phyloP scores from a whole-genome alignment of 1,284 basidiomycete genomes.

The Entoloma clypeatum region DNA sequence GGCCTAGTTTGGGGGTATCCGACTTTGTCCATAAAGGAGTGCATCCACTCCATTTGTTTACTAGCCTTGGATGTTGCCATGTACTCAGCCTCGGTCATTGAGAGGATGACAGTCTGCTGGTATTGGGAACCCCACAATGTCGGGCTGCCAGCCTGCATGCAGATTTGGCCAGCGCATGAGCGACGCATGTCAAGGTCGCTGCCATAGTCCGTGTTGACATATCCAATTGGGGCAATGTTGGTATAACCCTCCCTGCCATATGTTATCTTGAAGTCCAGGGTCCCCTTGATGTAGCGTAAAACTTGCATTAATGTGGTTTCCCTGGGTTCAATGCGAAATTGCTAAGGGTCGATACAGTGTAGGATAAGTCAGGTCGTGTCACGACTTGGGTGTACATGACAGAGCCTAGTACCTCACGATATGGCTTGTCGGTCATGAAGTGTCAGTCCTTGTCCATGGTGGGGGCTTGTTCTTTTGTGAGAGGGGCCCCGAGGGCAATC shows the following conservation, averaged over 20 bases:
- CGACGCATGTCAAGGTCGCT: neutral
- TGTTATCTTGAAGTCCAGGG: slow-evolving; percentile 23
- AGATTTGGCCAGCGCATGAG: no score
- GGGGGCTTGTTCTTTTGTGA: no score
- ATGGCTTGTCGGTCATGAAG: slow-evolving; percentile 12
- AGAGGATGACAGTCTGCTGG: neutral
- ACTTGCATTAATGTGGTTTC: slow-evolving; percentile 23
- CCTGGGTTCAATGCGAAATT: slow-evolving; percentile 1
- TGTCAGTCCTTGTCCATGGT: slow-evolving; percentile 3
- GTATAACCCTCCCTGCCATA: slow-evolving; percentile 17
- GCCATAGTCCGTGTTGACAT: slow-evolving; percentile 24
- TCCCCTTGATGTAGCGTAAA: slow-evolving; percentile 29
- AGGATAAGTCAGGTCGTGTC: slow-evolving; percentile 1
- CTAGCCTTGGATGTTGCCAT: no score
- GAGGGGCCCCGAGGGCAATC: slow-evolving; percentile 16
- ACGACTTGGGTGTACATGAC: slow-evolving; percentile 24
- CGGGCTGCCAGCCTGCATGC: neutral
- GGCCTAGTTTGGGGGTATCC: no score
- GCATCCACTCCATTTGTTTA: no score
- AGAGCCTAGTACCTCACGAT: slow-evolving; percentile 21
- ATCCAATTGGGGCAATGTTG: slow-evolving; percentile 25
- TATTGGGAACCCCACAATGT: neutral
- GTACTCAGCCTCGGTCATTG: neutral
- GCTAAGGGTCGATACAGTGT: slow-evolving; percentile 1
- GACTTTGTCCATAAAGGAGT: no score